Base-by-base conservation (phyloP, 106 monocot genomes). In the Hemerocallis citrina region DNA sequence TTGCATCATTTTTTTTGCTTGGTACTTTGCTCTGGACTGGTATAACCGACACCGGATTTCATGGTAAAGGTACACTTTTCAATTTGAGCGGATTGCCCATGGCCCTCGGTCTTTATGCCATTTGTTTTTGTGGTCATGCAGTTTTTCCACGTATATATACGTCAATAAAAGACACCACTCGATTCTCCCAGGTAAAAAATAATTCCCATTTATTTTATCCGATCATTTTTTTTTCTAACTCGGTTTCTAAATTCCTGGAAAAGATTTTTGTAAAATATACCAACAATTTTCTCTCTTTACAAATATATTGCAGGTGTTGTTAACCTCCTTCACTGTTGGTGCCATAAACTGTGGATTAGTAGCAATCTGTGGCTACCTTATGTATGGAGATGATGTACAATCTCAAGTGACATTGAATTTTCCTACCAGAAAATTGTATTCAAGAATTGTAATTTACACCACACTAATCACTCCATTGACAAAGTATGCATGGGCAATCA, bases 41-140 rank as follows among this genome's bases (percentile, higher is more conserved):
- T 31, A 41, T 66, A 15, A 69, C 69, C 34, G 78, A 78, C 12
- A 62, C 75, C 16, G 82, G 78, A 12, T 79, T 87, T 55, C 63
- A 68, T 15, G 16, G 67, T 34, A 55, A 39, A 51, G 79, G 75
- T 19, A 69, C 35, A 29, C 0, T 67, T 0, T 22, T 87, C 2
- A 62, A 79, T n/a, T 63, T 64, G 44, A 47, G 36, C 23, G 82
- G 82, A 15, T 29, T 87, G 14, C 72, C 86, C 0, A 82, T 75
- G 5, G 63, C 86, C 16, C 25, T 82, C 21, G 79, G 86, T 12
- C 54, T 87, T 66, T 87, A 58, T 37, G 68, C 75, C 4, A 75
- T 87, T 4, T 87, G 86, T 57, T 87, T 75, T 69, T 66, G 78
- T 30, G 78, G 86, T 15, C 86, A 87, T 69, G 86, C 86, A 0